A percentile compares a stretch with the other conserved stretches of the same genome.
Conservation (phyloP, 495 filamentous ascomycete species). For the Xylaria longipes region DNA sequence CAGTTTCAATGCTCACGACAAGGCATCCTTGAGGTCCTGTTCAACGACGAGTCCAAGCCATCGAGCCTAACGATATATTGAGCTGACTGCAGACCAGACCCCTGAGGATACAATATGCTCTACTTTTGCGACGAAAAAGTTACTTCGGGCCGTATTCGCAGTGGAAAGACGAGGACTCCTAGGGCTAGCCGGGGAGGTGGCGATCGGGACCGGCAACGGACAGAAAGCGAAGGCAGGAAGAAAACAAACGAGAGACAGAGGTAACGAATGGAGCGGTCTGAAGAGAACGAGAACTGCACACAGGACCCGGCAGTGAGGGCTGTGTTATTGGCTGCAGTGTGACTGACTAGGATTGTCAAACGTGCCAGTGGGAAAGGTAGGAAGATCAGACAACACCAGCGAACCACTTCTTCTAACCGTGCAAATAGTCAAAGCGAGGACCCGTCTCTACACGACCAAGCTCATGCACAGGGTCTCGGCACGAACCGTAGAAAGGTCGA, state of each 20-base stretch:
- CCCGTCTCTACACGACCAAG: constrained; percentile 22
- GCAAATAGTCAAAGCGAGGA: constrained; percentile 1
- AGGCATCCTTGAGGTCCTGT: constrained; percentile 8
- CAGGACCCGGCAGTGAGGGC: constrained; percentile 20
- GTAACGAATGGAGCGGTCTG: constrained; percentile 19
- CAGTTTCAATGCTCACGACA: constrained; percentile 5
- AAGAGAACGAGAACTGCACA: constrained; percentile 15
- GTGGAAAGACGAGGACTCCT: constrained; percentile 5
- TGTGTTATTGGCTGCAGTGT: constrained; percentile 27
- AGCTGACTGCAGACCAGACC: neutral
- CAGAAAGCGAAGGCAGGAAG: constrained; percentile 12
- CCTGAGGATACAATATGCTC: neutral
- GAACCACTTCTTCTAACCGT: constrained; percentile 9
- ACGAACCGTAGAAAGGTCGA: constrained; percentile 28
- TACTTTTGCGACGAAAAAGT: neutral
- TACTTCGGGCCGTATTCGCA: neutral
- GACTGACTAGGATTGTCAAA: constrained; percentile 26
- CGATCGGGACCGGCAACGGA: constrained; percentile 15
- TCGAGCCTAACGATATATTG: neutral
- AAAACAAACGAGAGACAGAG: constrained; percentile 18
- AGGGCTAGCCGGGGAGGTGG: constrained; percentile 15
- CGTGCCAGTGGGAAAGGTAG: constrained; percentile 18
- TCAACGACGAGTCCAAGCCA: neutral
- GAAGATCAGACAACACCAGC: constrained; percentile 21
- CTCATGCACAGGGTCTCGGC: constrained; percentile 36